These are phyloP conservation scores for Plectosphaerella sp. DNA, from an alignment of 2,329 filamentous ascomycete genomes.

Conservation along the genomic window DNA sequence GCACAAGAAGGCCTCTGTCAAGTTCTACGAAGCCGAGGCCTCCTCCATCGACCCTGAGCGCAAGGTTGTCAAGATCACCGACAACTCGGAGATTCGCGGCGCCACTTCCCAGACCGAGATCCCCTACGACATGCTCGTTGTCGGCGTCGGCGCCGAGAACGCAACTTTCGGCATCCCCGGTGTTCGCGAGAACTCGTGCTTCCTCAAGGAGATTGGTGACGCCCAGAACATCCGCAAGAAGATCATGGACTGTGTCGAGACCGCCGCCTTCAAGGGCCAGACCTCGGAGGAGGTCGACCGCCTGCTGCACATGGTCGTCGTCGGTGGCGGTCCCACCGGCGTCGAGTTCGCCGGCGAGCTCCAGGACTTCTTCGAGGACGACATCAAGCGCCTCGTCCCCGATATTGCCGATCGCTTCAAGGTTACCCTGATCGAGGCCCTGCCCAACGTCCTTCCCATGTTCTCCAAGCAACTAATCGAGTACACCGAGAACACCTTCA, in stretches of 20 bases:
- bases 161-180: conserved; percentile 97
- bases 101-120: conserved; percentile 79
- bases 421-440: conserved; percentile 93
- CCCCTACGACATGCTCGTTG: conserved; percentile 95
- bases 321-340: conserved; percentile 89
- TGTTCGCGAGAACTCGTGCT: conserved; percentile 92
- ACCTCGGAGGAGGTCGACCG: conserved; percentile 82
- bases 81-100: conserved; percentile 91
- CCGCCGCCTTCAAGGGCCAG: conserved; percentile 97
- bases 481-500: conserved; percentile 98
- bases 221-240: conserved; percentile 95
- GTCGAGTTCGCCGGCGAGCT: conserved; percentile 98
- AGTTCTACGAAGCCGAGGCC: conserved; percentile 97
- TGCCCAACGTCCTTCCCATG: conserved; percentile 93
- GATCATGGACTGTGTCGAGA: conserved; percentile 99
- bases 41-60: conserved; percentile 92
- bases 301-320: conserved; percentile 95
- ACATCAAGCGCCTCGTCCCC: conserved; percentile 96
- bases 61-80: conserved; percentile 83
- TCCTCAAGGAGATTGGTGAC: conserved; percentile 96
- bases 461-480: conserved; percentile 99
- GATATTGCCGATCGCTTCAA: conserved; percentile 94
- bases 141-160: conserved; percentile 96
- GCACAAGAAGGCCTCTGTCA: conserved; percentile 88
- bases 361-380: conserved; percentile 97